Conservation (phyloP, 176 grass and related monocot genomes). For the Urochloa ruziziensis region DNA sequence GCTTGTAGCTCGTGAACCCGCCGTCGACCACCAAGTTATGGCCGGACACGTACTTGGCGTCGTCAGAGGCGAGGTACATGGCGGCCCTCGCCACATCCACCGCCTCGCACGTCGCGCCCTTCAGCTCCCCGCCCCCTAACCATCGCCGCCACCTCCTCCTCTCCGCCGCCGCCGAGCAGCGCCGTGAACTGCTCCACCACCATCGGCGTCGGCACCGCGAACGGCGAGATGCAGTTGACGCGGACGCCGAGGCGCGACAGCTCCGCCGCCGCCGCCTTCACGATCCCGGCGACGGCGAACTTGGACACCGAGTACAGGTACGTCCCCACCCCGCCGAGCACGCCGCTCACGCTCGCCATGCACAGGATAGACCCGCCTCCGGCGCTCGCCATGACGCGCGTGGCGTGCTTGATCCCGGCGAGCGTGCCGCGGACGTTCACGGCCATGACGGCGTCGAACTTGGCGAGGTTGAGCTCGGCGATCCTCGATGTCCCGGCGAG, state of each 20-base stretch:
- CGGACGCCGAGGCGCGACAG: slow-evolving; percentile 15
- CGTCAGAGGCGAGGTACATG: background rate
- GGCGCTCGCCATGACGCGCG: slow-evolving; percentile 14
- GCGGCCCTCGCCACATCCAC: background rate
- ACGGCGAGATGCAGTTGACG: slow-evolving; percentile 29
- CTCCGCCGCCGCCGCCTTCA: background rate
- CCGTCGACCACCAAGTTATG: background rate
- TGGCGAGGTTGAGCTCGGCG: slow-evolving; percentile 32
- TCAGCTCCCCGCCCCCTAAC: background rate
- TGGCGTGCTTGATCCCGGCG: slow-evolving; percentile 13
- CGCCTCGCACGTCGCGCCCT: background rate
- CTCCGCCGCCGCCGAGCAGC: background rate
- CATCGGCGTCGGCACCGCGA: background rate
- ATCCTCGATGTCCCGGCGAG: background rate
- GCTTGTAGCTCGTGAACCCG: background rate
- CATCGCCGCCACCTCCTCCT: background rate
- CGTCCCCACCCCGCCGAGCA: background rate
- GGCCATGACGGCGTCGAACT: slow-evolving; percentile 61
- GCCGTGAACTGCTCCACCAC: background rate
- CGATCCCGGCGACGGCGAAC: background rate
- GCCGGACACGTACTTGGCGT: too few relatives aligned
- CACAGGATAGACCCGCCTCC: slow-evolving; percentile 2
- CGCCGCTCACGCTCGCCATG: background rate
- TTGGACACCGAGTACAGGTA: slow-evolving; percentile 18
- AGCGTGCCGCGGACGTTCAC: slow-evolving; percentile 44